Evolutionary conservation across 768 basidiomycete genomes (phyloP), one percentile per base, ranked within the genome.

Genomic region (Leucocoprinus sp.): DNA sequence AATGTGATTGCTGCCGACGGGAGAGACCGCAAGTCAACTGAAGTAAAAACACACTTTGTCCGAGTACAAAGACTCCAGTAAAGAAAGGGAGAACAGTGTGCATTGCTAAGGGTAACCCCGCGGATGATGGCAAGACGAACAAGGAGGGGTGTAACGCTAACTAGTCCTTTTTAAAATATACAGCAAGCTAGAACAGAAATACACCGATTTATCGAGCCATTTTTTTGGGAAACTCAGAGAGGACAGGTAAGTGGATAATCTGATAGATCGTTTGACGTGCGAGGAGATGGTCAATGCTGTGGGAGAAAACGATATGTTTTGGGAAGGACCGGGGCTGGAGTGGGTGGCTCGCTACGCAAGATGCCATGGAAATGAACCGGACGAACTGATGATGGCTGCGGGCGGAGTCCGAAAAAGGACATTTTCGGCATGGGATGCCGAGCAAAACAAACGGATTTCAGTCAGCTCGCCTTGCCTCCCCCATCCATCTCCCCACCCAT

Each of bases 401-500:
- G 34, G 46, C 46, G 46, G 46, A 48, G 46, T 41, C 46, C 34
- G 39, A 48, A 48, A 48, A 42, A 36, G 46, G 46, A 41, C 31
- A 42, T 41, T 41, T 37, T 46, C 46, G 46, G 46, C 46, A 42
- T 36, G 31, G 18, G 31, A 4, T 48, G 46, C 46, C 46, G 46
- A 48, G 14, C 39, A 48, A 41, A 48, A 48, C 46, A 48, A 48
- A 48, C 46, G 46, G 46, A 48, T 48, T 48, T 48, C 46, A 48
- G 46, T 42, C 46, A 48, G 39, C 46, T 48, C 46, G 46, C 22
- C 33, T 42, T 48, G 33, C 35, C 46, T 41, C 39, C 46, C 36
- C 33, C 46, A 27, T 48, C 46, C 60, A 56, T 54, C 60, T 57
- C 60, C 58, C 54, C 57, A 47, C 57, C 54, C 55, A 61, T 82